Evolutionary conservation across 75 land plant genomes (phyloP), one percentile per base, ranked within the genome.

Genomic region (Pinus taeda): DNA sequence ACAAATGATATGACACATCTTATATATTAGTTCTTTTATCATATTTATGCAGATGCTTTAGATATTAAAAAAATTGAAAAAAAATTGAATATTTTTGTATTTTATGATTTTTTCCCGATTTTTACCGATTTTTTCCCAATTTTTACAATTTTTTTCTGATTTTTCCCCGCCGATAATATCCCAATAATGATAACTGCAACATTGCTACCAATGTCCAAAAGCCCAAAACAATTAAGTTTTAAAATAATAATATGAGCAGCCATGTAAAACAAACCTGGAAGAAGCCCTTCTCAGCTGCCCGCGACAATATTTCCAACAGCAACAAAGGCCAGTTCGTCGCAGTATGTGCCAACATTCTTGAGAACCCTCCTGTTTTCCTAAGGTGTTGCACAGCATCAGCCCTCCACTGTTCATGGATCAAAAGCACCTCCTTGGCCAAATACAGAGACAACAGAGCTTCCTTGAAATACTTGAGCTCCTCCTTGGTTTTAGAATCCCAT

Each of bases 281-380:
- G 39, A 70, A 76, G 63, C 77, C 90, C 42, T 80, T 85, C 75
- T 86, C 84, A 13, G 92, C 91, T 29, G 93, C 85, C 30, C 57
- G 65, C 36, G 94, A 89, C 72, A 93, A 71, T 53, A 91, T 61
- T 36, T 91, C 88, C 74, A 93, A 2, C 74, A 93, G 83, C 56
- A 93, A 77, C 76, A 81, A 78, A 18, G 96, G 93, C 93, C 93
- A 93, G 77, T 92, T 93, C 33, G 93, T 92, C n/a, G 90, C 83
- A 4, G 94, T 87, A 83, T 91, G 78, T 5, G 92, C 96, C 71
- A 89, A 72, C 9, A 87, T 76, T 83, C 84, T 81, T 15, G 96
- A 88, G 79, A 83, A 79, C 53, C 78, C 79, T 26, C 94, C 92
- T 12, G 65, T 84, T 12, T 69, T 70, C 75, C 84, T 93, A 81